Conservation (phyloP, 148 eudicot species). For the Nepenthes gracilis region DNA sequence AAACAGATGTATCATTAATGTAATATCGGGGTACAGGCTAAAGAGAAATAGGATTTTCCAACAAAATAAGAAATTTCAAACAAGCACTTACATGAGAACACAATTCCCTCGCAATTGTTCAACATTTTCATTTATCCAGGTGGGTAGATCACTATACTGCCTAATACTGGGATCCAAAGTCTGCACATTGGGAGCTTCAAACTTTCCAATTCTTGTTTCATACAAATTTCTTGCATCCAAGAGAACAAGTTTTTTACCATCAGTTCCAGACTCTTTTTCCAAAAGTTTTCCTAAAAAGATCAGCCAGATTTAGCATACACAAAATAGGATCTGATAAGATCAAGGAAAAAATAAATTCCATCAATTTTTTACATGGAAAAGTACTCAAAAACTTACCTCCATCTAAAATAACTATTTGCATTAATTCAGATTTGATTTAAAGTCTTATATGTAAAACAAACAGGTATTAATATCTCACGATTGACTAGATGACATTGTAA, state of each 20-base stretch:
- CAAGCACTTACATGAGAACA: conserved; percentile 67
- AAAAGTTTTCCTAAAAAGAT: conserved; percentile 31
- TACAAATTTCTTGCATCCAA: conserved; percentile 94
- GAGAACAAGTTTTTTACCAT: conserved; percentile 45
- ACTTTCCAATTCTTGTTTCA: conserved; percentile 96
- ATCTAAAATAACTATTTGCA: not conserved
- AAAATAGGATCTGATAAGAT: not conserved
- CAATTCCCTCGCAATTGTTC: conserved; percentile 63
- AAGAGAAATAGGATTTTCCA: not conserved
- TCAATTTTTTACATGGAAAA: not conserved
- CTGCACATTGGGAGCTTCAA: conserved; percentile 53
- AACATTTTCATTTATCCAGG: conserved; percentile 74
- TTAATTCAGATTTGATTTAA: not conserved
- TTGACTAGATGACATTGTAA: too few species aligned
- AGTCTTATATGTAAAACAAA: not conserved
- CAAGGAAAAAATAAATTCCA: not conserved
- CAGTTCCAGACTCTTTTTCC: conserved; percentile 24
- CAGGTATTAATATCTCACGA: too few species aligned
- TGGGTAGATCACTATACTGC: conserved; percentile 92
- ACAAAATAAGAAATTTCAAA: conserved; percentile 1
- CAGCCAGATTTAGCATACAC: not conserved
- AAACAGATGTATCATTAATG: too few species aligned
- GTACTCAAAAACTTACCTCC: too few species aligned
- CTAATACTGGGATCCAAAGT: conserved; percentile 91
- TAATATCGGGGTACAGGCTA: not conserved